Evolutionary conservation across 1,139 yeast genomes (phyloP).

Genomic region (Scheffersomyces stambukii): DNA sequence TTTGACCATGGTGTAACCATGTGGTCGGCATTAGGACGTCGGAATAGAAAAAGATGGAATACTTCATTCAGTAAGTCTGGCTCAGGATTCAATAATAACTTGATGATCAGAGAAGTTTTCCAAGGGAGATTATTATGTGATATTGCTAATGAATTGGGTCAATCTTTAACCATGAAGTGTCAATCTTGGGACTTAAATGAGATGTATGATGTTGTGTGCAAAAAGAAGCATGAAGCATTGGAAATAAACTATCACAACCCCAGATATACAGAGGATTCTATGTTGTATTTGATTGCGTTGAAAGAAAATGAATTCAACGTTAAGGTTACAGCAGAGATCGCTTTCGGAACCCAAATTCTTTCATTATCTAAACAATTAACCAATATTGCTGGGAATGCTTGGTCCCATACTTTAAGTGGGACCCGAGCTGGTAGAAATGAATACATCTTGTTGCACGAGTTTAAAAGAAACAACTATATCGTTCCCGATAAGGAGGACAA

Average conservation of each 20-base stretch:
- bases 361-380: conserved; percentile 91
- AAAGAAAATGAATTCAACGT: conserved; percentile 69
- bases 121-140: conserved; percentile 91
- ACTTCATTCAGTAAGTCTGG: conserved; percentile 50
- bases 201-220: conserved; percentile 77
- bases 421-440: conserved; percentile 97
- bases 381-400: conserved; percentile 92
- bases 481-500: conserved; percentile 82
- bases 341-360: conserved; percentile 77
- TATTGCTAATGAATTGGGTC: conserved; percentile 92
- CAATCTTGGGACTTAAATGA: conserved; percentile 95
- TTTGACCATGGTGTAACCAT: conserved; percentile 64
- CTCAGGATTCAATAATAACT: conserved; percentile 43
- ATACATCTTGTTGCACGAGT: conserved; percentile 88
- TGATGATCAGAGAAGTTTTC: conserved; percentile 61
- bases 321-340: conserved; percentile 70
- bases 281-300: conserved; percentile 62
- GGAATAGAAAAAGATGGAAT: conserved; percentile 75
- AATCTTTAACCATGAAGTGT: conserved; percentile 85
- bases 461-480: conserved; percentile 71
- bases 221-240: conserved; percentile 53
- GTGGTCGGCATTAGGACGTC: conserved; percentile 85
- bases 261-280: conserved; percentile 64
- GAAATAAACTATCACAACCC: conserved; percentile 74
- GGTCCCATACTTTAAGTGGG: conserved; percentile 94